Conservation (phyloP, 441 rosid genomes). For the Hura crepitans region DNA sequence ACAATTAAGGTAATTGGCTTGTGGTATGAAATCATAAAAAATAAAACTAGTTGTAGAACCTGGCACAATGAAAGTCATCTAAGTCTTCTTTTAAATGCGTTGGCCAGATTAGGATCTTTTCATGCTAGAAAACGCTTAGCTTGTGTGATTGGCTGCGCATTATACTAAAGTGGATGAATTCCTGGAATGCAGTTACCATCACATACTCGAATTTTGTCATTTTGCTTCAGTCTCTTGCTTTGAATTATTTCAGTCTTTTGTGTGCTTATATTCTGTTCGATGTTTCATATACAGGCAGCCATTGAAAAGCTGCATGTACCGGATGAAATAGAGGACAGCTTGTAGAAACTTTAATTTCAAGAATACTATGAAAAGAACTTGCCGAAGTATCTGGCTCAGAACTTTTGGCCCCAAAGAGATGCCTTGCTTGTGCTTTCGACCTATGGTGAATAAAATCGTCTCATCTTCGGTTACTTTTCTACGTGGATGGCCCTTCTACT, state of each 20-base stretch:
- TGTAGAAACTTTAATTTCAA: slow-evolving; percentile 20
- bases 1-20: slow-evolving; percentile 63
- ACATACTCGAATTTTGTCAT: background rate
- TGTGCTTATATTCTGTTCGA: background rate
- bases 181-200: background rate
- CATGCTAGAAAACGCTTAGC: background rate
- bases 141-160: background rate
- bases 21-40: background rate
- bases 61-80: background rate
- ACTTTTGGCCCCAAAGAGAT: slow-evolving; percentile 12
- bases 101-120: background rate
- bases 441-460: slow-evolving; percentile 20
- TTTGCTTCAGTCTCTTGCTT: background rate
- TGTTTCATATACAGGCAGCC: slow-evolving; percentile 37
- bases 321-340: slow-evolving; percentile 42
- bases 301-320: slow-evolving; percentile 52
- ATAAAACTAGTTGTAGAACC: background rate
- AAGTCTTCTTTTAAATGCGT: background rate
- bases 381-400: slow-evolving; percentile 23
- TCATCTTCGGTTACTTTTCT: slow-evolving; percentile 9
- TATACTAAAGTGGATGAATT: background rate
- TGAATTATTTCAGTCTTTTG: background rate
- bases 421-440: slow-evolving; percentile 46
- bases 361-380: slow-evolving; percentile 5
- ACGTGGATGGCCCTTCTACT: background rate